phyloP scores from a whole-genome alignment of 257 asterid genomes.

The Buddleja alternifolia region DNA sequence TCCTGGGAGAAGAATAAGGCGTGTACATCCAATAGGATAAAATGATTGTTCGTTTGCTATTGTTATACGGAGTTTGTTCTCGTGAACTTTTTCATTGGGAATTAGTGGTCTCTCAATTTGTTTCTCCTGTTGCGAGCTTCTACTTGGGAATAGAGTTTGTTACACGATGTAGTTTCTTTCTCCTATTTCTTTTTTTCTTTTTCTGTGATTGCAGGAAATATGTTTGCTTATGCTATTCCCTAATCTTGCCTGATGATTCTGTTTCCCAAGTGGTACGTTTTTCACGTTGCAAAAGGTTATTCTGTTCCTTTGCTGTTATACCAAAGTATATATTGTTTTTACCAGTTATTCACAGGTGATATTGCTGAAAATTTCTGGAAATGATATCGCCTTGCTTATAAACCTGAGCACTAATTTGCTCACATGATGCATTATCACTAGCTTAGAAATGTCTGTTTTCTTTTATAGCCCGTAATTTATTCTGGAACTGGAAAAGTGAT shows the following conservation, averaged over 20 bases:
- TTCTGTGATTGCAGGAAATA: slow-evolving; percentile 59
- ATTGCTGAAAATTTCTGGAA: background rate
- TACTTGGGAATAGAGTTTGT: slow-evolving; percentile 4
- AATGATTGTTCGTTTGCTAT: slow-evolving; percentile 5
- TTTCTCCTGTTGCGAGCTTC: background rate
- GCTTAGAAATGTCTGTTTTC: slow-evolving; percentile 13
- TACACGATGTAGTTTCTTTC: background rate
- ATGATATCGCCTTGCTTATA: slow-evolving; percentile 8
- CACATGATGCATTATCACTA: slow-evolving; percentile 8
- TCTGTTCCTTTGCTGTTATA: slow-evolving; percentile 16
- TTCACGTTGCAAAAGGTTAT: slow-evolving; percentile 9
- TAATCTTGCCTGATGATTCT: slow-evolving; percentile 40
- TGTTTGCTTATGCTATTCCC: slow-evolving; percentile 68
- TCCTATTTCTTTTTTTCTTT: slow-evolving; percentile 16
- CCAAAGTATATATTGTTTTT: background rate
- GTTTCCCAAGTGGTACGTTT: slow-evolving; percentile 48
- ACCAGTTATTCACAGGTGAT: background rate
- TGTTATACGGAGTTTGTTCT: background rate
- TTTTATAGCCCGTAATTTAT: slow-evolving; percentile 32
- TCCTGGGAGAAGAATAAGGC: slow-evolving; percentile 1
- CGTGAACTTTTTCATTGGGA: background rate
- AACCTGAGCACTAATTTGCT: slow-evolving; percentile 12
- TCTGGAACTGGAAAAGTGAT: slow-evolving; percentile 36
- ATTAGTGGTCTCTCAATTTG: slow-evolving; percentile 11
- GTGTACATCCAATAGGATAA: background rate